Base-by-base conservation (phyloP, 2,329 filamentous ascomycete species). In the Microascus cirrosus region DNA sequence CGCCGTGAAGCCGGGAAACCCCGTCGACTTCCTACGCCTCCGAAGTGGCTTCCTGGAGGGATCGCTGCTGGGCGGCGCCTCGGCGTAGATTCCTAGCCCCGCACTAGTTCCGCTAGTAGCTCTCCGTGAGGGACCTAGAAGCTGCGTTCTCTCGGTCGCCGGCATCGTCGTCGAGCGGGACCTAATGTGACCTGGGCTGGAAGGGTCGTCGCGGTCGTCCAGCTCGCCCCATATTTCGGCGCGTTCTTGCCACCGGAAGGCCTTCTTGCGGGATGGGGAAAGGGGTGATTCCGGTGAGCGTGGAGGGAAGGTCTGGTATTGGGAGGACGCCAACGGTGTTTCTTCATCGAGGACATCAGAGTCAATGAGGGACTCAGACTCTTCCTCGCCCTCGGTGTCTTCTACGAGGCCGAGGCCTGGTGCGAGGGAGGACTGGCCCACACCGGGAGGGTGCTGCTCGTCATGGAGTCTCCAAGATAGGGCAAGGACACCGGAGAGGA, bases 381-480 rank as follows among this genome's bases (percentile, higher is more conserved):
- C 79, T 55, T 87, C 84, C 36, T 85, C 81, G 54, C 75, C 79
- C 56, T 83, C 76, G 1, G 81, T 82, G 56, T 87, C 84, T 59
- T 91, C 87, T 45, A 95, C 79, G 24, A 95, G 80, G 34, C 90
- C 91, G 59, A 96, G 80, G 5, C 91, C 91, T 1, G 92, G 91
- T 1, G 90, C 84, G 22, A 96, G 78, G 1, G 85, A 84, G 1
- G 87, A 90, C 68, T 85, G 81, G 1, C 81, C 77, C 53, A 81
- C 79, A 35, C 73, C 79, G 2, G 80, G 84, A 48, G 77, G 78
- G 63, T 79, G 82, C 65, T 86, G 85, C 63, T 87, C 86, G 65
- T 93, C 89, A 68, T 89, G 90, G 58, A 99, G 80, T 60, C 94
- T 86, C 93, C 94, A 97, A 36, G 92, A 96, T 3, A 99, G 78